These are phyloP conservation scores for Candida argentea DNA, from an alignment of 805 yeast species.

Conservation along the genomic window DNA sequence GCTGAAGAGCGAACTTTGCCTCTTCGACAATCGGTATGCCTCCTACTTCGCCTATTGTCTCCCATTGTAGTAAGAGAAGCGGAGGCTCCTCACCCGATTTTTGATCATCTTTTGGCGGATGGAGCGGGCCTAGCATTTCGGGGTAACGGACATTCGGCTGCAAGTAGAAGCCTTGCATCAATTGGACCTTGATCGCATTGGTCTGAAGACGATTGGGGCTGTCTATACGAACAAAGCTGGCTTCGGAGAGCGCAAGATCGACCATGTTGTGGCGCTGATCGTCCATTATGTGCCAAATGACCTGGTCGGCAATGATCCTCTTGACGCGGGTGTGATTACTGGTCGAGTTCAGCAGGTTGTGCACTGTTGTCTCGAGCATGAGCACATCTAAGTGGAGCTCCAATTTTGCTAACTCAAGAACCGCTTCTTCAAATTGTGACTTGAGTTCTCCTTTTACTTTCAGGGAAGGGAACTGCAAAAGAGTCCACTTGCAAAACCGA, in stretches of 20 bases:
- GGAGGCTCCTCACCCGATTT: constrained; percentile 9
- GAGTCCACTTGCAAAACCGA: constrained; percentile 20
- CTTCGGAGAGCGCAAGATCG: constrained; percentile 56
- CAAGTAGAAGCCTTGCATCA: constrained; percentile 62
- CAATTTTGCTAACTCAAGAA: constrained; percentile 24
- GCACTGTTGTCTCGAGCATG: constrained; percentile 20
- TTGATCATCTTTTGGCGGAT: constrained; percentile 9
- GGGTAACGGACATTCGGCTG: constrained; percentile 52
- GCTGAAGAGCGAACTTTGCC: constrained; percentile 51
- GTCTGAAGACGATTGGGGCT: constrained; percentile 56
- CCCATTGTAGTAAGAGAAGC: constrained; percentile 43
- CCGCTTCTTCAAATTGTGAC: constrained; percentile 13
- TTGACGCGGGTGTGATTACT: constrained; percentile 15
- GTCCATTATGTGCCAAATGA: constrained; percentile 61
- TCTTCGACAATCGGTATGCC: constrained; percentile 75
- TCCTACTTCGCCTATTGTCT: constrained; percentile 77
- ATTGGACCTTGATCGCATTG: constrained; percentile 47
- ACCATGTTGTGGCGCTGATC: constrained; percentile 53
- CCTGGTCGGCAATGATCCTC: constrained; percentile 44
- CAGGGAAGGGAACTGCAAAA: constrained; percentile 11
- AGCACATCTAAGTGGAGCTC: constrained; percentile 23
- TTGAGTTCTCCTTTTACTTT: constrained; percentile 12
- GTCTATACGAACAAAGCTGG: constrained; percentile 52
- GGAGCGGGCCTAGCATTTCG: constrained; percentile 52
- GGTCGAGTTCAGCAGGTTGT: constrained; percentile 11